Base-by-base conservation (phyloP, 1,284 basidiomycete species). In the Leccinum griseonigrum region DNA sequence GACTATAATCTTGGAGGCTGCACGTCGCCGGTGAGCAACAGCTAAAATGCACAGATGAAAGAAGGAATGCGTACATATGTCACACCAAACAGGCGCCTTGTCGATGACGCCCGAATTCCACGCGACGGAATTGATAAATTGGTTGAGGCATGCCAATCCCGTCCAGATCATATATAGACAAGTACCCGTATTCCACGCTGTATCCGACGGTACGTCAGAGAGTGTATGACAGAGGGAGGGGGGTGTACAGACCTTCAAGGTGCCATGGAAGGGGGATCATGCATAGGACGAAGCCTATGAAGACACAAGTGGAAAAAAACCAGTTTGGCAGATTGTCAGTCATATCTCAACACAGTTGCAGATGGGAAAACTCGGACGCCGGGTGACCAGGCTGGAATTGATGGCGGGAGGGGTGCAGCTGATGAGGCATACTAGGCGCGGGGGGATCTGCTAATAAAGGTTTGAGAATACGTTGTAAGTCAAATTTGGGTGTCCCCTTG, bases 91-190 rank as follows among this genome's bases (percentile, higher is more conserved):
- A 0, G 81, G 79, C 0, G 77, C 78, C 26, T 67, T 71, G 36
- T 83, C 75, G 14, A 77, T 67, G 3, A 74, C 74, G 63, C 83
- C 84, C 43, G 79, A 77, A 48, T 76, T 73, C 87, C 88, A 91
- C 11, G 86, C 69, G 3, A 86, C 64, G 6, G 83, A 75, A 69
- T 91, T 86, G 54, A 65, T 88, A 71, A 18, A 77, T 60, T 78
- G 79, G 28, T 83, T 77, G 13, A 90, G 22, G 66, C 85, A 86
- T 32, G 74, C 75, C 3, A 82, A 62, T 22, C 82, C 74, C 2
- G 87, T 77, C 88, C 88, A 91, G 2, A 77, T 67, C 56, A 88
- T 80, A 56, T 84, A 78, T 50, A 84, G 73, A 16, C 88, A 71
- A 9, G 82, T 85, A 1, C 84, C 80, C n/a, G 84, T 75, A 66